Evolutionary conservation across 75 land plant genomes (phyloP).

Genomic region (Sequoiadendron giganteum): DNA sequence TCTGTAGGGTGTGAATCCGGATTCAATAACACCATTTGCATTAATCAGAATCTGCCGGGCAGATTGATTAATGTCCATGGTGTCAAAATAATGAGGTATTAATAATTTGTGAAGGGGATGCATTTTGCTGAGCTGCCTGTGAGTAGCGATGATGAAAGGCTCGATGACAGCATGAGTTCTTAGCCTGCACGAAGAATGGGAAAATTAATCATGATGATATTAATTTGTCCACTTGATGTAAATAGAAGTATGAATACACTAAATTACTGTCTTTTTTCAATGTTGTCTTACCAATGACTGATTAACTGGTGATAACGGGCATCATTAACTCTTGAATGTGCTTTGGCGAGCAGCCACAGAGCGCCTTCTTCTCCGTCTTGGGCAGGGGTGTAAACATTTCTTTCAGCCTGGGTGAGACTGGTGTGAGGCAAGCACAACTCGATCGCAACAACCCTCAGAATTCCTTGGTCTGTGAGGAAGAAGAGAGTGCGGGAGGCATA

Average conservation of each 20-base stretch:
- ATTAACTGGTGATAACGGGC: conserved; percentile 25
- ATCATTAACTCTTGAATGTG: conserved; percentile 12
- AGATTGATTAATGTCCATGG: conserved; percentile 37
- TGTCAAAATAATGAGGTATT: conserved; percentile 29
- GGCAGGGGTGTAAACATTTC: conserved; percentile 40
- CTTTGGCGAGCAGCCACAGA: conserved; percentile 24
- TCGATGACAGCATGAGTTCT: conserved; percentile 34
- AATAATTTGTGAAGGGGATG: conserved; percentile 28
- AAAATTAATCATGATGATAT: background rate
- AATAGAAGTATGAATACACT: background rate
- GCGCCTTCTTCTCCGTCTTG: conserved; percentile 35
- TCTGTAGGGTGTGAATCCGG: conserved; percentile 16
- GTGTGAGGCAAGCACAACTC: conserved; percentile 25
- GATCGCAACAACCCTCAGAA: conserved; percentile 25
- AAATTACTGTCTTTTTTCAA: no score
- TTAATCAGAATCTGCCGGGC: conserved; percentile 30
- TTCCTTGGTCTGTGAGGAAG: conserved; percentile 19
- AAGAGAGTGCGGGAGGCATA: conserved; percentile 33
- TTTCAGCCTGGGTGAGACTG: conserved; percentile 26
- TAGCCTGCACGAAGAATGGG: conserved; percentile 15
- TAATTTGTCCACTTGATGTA: background rate
- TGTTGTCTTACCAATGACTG: conserved; percentile 19
- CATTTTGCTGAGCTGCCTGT: conserved; percentile 30
- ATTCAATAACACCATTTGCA: conserved; percentile 26
- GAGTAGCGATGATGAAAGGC: conserved; percentile 41